A percentile compares a stretch with the other conserved stretches of the same genome.
phyloP scores from a whole-genome alignment of 495 filamentous ascomycete species.

The Penicillium lividum region DNA sequence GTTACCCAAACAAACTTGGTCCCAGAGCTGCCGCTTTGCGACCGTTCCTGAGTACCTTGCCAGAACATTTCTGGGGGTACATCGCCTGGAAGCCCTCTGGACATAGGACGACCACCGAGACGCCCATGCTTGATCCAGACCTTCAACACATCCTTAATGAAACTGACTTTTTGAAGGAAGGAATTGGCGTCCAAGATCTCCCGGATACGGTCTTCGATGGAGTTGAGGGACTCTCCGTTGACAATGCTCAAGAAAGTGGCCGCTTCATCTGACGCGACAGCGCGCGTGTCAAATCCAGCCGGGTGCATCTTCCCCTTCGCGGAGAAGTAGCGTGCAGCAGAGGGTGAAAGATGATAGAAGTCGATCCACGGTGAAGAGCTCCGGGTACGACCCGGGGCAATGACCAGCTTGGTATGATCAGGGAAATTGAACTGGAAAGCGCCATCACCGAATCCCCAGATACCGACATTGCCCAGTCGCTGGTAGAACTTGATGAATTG shows the following conservation, averaged over 20 bases:
- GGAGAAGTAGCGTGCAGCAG: constrained; percentile 63
- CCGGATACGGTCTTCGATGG: constrained; percentile 57
- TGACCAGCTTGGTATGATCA: constrained; percentile 90
- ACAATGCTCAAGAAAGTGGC: constrained; percentile 61
- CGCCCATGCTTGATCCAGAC: constrained; percentile 74
- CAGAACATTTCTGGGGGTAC: constrained; percentile 59
- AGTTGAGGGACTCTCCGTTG: constrained; percentile 49
- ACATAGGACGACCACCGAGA: constrained; percentile 53
- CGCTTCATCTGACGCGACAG: constrained; percentile 61
- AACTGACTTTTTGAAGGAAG: constrained; percentile 77
- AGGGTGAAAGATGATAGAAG: constrained; percentile 78
- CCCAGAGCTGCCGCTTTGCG: constrained; percentile 48
- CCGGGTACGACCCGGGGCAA: constrained; percentile 67
- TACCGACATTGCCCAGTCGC: constrained; percentile 79
- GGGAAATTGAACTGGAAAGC: constrained; percentile 96
- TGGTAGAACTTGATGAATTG: constrained; percentile 88
- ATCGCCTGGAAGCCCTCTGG: constrained; percentile 20
- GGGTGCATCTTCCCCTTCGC: constrained; percentile 61
- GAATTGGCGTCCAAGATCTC: constrained; percentile 73
- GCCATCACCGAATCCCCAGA: constrained; percentile 88
- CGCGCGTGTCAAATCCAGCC: constrained; percentile 48
- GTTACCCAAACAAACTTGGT: constrained; percentile 83
- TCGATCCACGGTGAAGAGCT: constrained; percentile 64
- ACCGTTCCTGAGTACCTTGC: constrained; percentile 63
- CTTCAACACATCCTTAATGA: constrained; percentile 67